Conservation (phyloP, 2,329 filamentous ascomycete species). For the Drechslera avenae region DNA sequence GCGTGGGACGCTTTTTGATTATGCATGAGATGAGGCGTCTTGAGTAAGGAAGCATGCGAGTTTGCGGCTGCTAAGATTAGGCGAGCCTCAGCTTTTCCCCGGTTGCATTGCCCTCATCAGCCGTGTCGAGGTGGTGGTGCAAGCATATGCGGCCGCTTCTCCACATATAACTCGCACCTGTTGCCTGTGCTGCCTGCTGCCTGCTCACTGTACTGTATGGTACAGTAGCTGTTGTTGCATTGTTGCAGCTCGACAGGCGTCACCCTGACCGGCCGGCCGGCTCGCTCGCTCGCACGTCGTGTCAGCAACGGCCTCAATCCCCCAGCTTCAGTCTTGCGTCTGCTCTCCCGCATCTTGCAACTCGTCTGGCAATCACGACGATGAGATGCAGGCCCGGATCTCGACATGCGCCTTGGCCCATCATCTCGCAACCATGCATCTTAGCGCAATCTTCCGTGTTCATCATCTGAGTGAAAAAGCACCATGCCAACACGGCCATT, state of each 20-base stretch:
- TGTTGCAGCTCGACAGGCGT: too few relatives aligned
- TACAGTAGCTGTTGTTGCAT: too few relatives aligned
- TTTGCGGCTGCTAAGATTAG: slow-evolving; percentile 12
- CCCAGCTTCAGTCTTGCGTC: neutral
- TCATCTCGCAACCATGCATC: slow-evolving; percentile 26
- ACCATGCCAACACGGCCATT: slow-evolving; percentile 28
- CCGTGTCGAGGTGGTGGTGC: slow-evolving; percentile 6
- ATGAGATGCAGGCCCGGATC: slow-evolving; percentile 32
- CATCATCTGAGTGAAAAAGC: slow-evolving; percentile 29
- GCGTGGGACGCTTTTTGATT: slow-evolving; percentile 14
- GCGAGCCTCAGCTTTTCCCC: slow-evolving; percentile 18
- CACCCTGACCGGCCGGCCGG: too few relatives aligned
- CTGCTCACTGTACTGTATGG: neutral
- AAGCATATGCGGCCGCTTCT: slow-evolving; percentile 13
- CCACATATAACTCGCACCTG: slow-evolving; percentile 6
- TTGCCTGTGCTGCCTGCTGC: neutral
- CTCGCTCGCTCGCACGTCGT: neutral
- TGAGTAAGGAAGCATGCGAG: slow-evolving; percentile 27
- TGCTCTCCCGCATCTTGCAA: slow-evolving; percentile 28
- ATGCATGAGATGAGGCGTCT: slow-evolving; percentile 18
- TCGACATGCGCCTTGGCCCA: slow-evolving; percentile 34
- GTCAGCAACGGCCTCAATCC: neutral
- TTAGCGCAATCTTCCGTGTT: slow-evolving; percentile 36
- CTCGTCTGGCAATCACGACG: slow-evolving; percentile 10
- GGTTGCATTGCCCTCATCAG: slow-evolving; percentile 18